Evolutionary conservation across 2,329 filamentous ascomycete genomes (phyloP).

Genomic region (Colletotrichum melonis): DNA sequence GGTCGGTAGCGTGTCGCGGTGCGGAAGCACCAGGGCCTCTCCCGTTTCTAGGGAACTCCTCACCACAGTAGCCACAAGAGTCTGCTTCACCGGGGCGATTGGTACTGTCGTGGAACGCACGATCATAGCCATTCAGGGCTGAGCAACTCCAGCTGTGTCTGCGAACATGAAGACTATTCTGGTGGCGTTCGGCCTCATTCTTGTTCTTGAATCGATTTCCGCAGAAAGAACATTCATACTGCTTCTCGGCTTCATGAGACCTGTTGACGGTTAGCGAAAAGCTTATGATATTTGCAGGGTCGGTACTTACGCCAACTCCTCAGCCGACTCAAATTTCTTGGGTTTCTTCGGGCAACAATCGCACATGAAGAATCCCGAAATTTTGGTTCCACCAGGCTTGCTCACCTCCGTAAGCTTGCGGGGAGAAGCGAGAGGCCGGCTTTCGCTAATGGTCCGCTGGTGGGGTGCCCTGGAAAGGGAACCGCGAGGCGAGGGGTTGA

Average conservation of each 20-base stretch:
- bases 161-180: conserved; percentile 92
- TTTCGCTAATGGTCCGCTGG: conserved; percentile 58
- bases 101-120: conserved; percentile 87
- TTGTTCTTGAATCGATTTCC: conserved; percentile 99
- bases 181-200: conserved; percentile 95
- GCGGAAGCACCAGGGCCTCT: conserved; percentile 50
- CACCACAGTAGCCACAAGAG: conserved; percentile 93
- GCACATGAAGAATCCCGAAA: conserved; percentile 74
- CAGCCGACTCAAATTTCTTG: conserved; percentile 89
- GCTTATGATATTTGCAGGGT: neutral
- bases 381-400: conserved; percentile 58
- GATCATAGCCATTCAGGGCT: conserved; percentile 79
- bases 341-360: conserved; percentile 98
- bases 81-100: conserved; percentile 76
- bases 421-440: conserved; percentile 56
- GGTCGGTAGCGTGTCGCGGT: conserved; percentile 71
- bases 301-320: conserved; percentile 81
- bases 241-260: conserved; percentile 91
- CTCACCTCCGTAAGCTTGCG: conserved; percentile 63
- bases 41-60: conserved; percentile 78
- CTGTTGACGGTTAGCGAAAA: conserved; percentile 58
- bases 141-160: conserved; percentile 98
- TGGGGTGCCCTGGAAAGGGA: conserved; percentile 58
- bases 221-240: conserved; percentile 93
- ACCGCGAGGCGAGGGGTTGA: conserved; percentile 61